Base-by-base conservation (phyloP, 805 yeast species). In the Suhomyces prunicola region DNA sequence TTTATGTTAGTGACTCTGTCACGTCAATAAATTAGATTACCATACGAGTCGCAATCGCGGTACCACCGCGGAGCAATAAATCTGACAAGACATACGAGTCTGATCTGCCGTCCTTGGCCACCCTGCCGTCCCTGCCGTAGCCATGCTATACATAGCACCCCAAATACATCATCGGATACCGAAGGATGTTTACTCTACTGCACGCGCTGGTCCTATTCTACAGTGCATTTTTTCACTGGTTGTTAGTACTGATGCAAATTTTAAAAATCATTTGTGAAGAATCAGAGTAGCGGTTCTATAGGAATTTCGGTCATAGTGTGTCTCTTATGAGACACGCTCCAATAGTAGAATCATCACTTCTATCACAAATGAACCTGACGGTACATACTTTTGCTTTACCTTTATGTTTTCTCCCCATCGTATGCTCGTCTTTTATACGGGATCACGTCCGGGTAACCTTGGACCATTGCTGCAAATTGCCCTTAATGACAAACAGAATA, bases 271-370 rank as follows among this genome's bases (percentile, higher is more conserved):
- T 23, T 44, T 44, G 46, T 39, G 42, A 39, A 17, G 22, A 24
- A 35, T 57, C 60, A 57, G 60, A 55, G 60, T 57, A 57, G 60
- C 60, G 60, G 60, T 57, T 57, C 60, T 57, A 56, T 57, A 55
- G 57, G 59, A 46, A 39, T 55, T 27, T 36, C 44, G 46, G 15
- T 55, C 60, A 57, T 45, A 4, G 46, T 45, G 46, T 23, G 27
- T 13, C 31, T 47, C 19, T 24, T 46, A 27, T 12, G 31, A 24
- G 46, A 31, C n/a, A 24, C 23, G 45, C 51, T 52, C 59, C 47
- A 45, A 24, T 15, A 22, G 46, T 56, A 58, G 61, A 58, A 58
- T 56, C 61, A 58, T 56, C 60, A 52, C 42, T 39, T 39, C 41
- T 19, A 17, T 19, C 42, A 39, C 42, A 39, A 39, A 19, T 17